Conservation (phyloP, 2,329 filamentous ascomycete species). For the Kalmusia sp. region DNA sequence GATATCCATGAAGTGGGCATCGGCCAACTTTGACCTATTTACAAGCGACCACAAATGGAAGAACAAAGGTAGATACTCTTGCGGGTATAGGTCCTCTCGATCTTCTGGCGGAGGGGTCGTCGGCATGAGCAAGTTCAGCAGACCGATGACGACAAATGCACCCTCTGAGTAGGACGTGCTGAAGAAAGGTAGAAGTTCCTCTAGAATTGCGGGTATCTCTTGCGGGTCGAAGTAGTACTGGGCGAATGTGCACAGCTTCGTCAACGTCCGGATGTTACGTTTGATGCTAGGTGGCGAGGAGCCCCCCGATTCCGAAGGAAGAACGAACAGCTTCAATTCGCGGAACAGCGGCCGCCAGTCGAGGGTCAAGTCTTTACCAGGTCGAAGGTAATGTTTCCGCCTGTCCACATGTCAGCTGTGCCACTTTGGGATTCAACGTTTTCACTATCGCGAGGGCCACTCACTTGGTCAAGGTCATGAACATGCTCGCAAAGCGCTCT, state of each 20-base stretch:
- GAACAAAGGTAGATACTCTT: slow-evolving; percentile 88
- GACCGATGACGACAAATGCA: slow-evolving; percentile 88
- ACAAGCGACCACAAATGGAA: slow-evolving; percentile 97
- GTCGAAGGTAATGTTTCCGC: slow-evolving; percentile 93
- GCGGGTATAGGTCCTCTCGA: slow-evolving; percentile 79
- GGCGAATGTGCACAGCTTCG: slow-evolving; percentile 88
- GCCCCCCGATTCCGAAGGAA: slow-evolving; percentile 79
- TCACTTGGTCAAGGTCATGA: slow-evolving; percentile 92
- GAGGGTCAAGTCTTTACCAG: slow-evolving; percentile 84
- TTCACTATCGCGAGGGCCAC: slow-evolving; percentile 38
- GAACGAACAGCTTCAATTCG: slow-evolving; percentile 87
- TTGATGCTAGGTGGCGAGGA: slow-evolving; percentile 68
- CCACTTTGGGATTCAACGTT: background rate
- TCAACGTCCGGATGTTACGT: slow-evolving; percentile 74
- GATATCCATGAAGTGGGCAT: slow-evolving; percentile 87
- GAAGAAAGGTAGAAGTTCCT: slow-evolving; percentile 68
- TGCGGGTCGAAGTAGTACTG: slow-evolving; percentile 92
- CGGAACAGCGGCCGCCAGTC: slow-evolving; percentile 95
- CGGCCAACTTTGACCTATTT: slow-evolving; percentile 85
- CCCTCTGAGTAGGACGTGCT: slow-evolving; percentile 91
- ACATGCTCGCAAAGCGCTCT: slow-evolving; percentile 96
- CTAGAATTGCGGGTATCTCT: slow-evolving; percentile 76
- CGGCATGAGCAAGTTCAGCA: slow-evolving; percentile 86
- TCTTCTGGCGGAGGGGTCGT: slow-evolving; percentile 78
- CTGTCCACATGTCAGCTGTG: slow-evolving; percentile 55